Evolutionary conservation across 192 early-diverging fungal genomes (phyloP).

Genomic region (Ramicandelaber brevisporus): DNA sequence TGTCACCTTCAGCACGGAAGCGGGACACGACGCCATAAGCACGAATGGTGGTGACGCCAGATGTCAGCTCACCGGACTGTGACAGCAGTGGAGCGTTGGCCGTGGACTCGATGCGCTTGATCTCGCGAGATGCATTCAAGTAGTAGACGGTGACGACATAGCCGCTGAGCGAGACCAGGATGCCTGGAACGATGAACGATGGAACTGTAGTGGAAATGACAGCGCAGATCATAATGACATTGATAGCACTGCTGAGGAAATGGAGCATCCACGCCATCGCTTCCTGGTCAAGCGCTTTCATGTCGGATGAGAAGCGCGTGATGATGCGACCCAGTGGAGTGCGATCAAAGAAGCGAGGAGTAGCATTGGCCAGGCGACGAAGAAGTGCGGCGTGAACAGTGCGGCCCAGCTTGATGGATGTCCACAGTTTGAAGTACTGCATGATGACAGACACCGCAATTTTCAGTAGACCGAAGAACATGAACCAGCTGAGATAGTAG

Average conservation of each 20-base stretch:
- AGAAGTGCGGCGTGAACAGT: slow-evolving; percentile 30
- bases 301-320: slow-evolving; percentile 60
- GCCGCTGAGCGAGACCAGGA: slow-evolving; percentile 26
- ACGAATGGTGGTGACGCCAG: slow-evolving; percentile 41
- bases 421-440: too few relatives aligned
- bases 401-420: too few relatives aligned
- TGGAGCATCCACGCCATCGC: slow-evolving; percentile 22
- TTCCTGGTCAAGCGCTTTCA: slow-evolving; percentile 48
- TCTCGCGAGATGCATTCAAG: slow-evolving; percentile 47
- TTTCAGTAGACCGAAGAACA: too few relatives aligned
- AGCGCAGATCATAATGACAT: slow-evolving; percentile 21
- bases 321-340: slow-evolving; percentile 63
- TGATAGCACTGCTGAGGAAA: slow-evolving; percentile 21
- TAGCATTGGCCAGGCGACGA: slow-evolving; percentile 29
- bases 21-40: slow-evolving; percentile 57
- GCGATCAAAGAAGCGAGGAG: slow-evolving; percentile 60
- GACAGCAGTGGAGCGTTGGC: slow-evolving; percentile 39
- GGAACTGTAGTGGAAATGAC: slow-evolving; percentile 36
- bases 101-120: slow-evolving; percentile 55
- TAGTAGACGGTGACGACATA: slow-evolving; percentile 32
- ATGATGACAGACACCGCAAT: too few relatives aligned
- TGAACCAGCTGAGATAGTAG: too few relatives aligned
- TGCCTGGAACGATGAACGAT: slow-evolving; percentile 35
- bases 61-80: slow-evolving; percentile 49
- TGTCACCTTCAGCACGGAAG: too few relatives aligned